Base-by-base conservation (phyloP, 208 protist species). In the Willaertia magna region DNA sequence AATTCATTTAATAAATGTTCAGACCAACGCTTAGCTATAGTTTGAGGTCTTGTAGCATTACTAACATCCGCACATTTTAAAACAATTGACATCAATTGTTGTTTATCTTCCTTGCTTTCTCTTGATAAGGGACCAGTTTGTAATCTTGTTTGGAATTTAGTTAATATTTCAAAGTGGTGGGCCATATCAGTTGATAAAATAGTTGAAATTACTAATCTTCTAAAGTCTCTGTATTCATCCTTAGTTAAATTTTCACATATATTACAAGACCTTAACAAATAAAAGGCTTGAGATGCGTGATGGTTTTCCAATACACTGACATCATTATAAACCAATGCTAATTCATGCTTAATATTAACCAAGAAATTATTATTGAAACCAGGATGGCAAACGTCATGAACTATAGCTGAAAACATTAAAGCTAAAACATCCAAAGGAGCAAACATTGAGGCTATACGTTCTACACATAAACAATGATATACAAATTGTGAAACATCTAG, bases 311-410 rank as follows among this genome's bases (percentile, higher is more conserved):
- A 48, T 7, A 89, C 87, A 43, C 86, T 89, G 4, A 55, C 22
- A 51, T 82, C 85, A 20, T 84, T 87, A 9, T 52, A 89, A 11
- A 89, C 1, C 9, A 94, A 12, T 39, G 91, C 92, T 20, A 94
- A 74, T 44, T 51, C 44, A 7, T 90, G 86, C 22, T 86, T 20
- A 0, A 87, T 87, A 44, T 93, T 92, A 20, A 93, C 67, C 34
- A 91, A 86, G 76, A 92, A 95, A 39, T 76, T 86, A 84, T 95
- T 95, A 87, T 93, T 93, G 1, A 94, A 51, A 22, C 93, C 93
- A 26, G 90, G 89, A 75, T 95, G 93, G 14, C 92, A 88, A 22
- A 92, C 40, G 88, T 95, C 93, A 82, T 95, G 93, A 84, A 89
- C 88, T 26, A 93, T 12, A 16, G 90, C 88, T 4, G 91, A 78